Percentiles rank a stretch among this genome's conserved stretches.
Evolutionary conservation across 345 rosid species (phyloP).

Genomic region (Viola odorata): DNA sequence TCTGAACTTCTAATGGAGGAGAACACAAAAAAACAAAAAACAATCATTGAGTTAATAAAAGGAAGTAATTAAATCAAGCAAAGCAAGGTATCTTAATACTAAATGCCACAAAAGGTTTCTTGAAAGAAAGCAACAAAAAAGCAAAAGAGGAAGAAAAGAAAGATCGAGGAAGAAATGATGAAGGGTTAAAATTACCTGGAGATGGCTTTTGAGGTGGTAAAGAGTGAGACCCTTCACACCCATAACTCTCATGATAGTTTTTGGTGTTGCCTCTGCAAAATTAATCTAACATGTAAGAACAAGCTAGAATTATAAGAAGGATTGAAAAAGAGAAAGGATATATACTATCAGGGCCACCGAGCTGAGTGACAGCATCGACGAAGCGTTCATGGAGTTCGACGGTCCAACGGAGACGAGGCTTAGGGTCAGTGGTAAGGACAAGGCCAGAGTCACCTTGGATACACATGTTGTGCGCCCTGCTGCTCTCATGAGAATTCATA

Average conservation of each 20-base stretch:
- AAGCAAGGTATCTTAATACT: conserved; percentile 10
- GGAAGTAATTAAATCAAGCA: conserved; percentile 12
- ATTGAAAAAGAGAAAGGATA: not conserved
- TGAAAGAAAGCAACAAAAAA: conserved; percentile 2
- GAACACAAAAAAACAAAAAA: conserved; percentile 8
- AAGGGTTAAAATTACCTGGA: conserved; percentile 43
- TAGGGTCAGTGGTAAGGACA: conserved; percentile 99
- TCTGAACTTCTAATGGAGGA: conserved; percentile 72
- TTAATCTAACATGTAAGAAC: not conserved
- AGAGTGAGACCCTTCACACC: conserved; percentile 99
- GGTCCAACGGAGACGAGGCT: conserved; percentile 99
- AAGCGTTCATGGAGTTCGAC: conserved; percentile 99
- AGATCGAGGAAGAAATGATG: not conserved
- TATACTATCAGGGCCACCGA: conserved; percentile 97
- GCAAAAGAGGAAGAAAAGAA: not conserved
- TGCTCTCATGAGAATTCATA: conserved; percentile 89
- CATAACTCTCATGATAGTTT: conserved; percentile 99
- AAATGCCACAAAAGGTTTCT: conserved; percentile 18
- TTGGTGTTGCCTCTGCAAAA: conserved; percentile 89
- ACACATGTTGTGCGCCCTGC: conserved; percentile 42
- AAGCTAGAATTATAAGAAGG: not conserved
- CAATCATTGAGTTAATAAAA: conserved; percentile 9
- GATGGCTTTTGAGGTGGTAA: conserved; percentile 99
- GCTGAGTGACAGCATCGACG: conserved; percentile 97
- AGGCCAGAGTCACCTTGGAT: conserved; percentile 99